Evolutionary conservation across 202 grass and related monocot genomes (phyloP), one percentile per base, ranked within the genome.

Genomic region (Tripidium arundinaceum): DNA sequence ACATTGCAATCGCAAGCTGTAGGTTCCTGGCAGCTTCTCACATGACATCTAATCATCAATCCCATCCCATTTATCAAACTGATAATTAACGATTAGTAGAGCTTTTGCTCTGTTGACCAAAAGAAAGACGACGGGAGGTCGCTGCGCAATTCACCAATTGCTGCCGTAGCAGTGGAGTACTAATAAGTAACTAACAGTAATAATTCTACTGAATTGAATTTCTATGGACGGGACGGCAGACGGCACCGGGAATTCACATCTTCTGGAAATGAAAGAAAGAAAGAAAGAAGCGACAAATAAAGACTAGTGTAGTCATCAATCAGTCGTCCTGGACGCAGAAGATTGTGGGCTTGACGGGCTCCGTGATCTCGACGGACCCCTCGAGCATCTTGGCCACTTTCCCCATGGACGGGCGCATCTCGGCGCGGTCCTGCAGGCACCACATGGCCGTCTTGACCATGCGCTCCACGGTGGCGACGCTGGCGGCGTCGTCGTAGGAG

Each of bases 381-480:
- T 93, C 94, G 2, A 97, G 85, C 91, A 97, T 97, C 89, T 97
- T 91, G 34, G 89, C 43, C 18, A 93, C 94, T 68, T 97, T 91
- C 18, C 89, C 91, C 94, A 97, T 97, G 21, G 94, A 93, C 12
- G 94, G 91, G 0, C 94, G 24, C 72, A 83, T 83, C 21, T 97
- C 91, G 0, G 91, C 84, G 24, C 89, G 76, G 83, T 91, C 83
- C 84, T 93, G 91, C 26, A 97, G 74, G 75, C 94, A 97, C 94
- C 94, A 97, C 73, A 97, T 97, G 34, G 91, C 91, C 0, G 94
- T 93, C 85, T 97, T 97, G 18, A 97, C 87, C 94, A 97, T 97
- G 14, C 94, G 77, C 80, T 93, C 91, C 8, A 90, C 89, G 36
- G 76, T 78, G 84, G 75, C 85, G 1, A 72, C 45, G 52, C 72